Base-by-base conservation (phyloP, 495 filamentous ascomycete genomes). In the Cudoniella acicularis region DNA sequence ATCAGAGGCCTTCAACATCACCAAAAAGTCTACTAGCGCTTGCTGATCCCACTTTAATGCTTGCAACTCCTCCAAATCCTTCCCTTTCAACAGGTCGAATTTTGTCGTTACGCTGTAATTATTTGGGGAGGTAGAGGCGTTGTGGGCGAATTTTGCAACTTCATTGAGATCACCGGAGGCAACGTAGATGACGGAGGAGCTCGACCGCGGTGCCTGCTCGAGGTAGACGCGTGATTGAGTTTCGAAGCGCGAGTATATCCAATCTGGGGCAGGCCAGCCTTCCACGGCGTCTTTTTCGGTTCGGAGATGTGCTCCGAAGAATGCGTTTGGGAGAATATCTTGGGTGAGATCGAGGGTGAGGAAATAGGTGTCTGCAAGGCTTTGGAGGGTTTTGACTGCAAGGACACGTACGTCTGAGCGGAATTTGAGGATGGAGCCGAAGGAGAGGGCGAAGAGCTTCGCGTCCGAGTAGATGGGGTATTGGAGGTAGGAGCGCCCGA, bases 381-480 rank as follows among this genome's bases (percentile, higher is more conserved):
- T 42, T 3, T 56, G 45, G 0, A 66, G 27, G 10, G 54, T 58
- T 11, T 42, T 63, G 9, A 57, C 58, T 4, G 60, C 64, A 3
- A 66, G 57, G 11, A 22, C 23, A 26, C 64, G 56, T 3, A 61
- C 53, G 54, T 66, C 64, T 2, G 57, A 3, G 1, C 64, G 53
- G 43, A 63, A 63, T 47, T 61, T 63, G 23, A 66, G 56, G 42
- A 66, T 63, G 3, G 47, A 49, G n/a, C 64, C 64, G 41, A 66
- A 66, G 10, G 24, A 17, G 26, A 60, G 57, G 10, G 60, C 64
- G 36, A 66, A 60, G 23, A 9, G 48, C 18, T 61, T 25, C 17
- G 52, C 54, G 30, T 66, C 60, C 1, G 42, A 58, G 40, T 63
- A 54, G 4, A 59, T 54, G 21, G 60, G 60, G 22, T 61, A 63